Conservation (phyloP, 768 basidiomycete species). For the Suillus clintonianus region DNA sequence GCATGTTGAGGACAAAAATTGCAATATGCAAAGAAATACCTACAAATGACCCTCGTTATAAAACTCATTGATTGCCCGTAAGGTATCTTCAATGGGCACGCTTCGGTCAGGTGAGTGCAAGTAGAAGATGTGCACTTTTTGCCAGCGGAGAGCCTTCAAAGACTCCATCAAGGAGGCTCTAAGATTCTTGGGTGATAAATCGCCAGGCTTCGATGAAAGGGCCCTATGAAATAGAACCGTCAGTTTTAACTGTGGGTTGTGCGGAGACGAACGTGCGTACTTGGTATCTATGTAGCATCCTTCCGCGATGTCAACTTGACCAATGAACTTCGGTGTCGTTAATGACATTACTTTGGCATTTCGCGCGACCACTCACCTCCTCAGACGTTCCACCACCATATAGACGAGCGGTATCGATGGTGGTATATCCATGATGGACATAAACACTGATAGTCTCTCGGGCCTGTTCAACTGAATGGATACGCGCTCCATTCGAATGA, state of each 20-base stretch:
- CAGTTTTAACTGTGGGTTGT: not conserved
- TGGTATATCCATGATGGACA: slow-evolving; percentile 15
- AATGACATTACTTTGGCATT: not conserved
- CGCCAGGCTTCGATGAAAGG: slow-evolving; percentile 6
- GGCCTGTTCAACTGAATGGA: slow-evolving; percentile 16
- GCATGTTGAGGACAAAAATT: not conserved
- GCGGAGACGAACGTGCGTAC: slow-evolving; percentile 2
- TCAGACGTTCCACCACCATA: slow-evolving; percentile 25
- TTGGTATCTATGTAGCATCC: slow-evolving; percentile 19
- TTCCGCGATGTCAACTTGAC: slow-evolving; percentile 13
- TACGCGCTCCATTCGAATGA: slow-evolving; percentile 21
- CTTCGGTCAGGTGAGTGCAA: slow-evolving; percentile 48
- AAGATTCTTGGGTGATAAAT: slow-evolving; percentile 12
- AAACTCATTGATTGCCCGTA: slow-evolving; percentile 46
- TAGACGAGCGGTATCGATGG: slow-evolving; percentile 23
- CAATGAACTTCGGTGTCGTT: slow-evolving; percentile 13
- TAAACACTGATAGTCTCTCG: slow-evolving; percentile 15
- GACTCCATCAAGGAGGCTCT: slow-evolving; percentile 15
- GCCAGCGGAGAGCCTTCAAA: slow-evolving; percentile 10
- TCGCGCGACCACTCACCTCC: slow-evolving; percentile 12
- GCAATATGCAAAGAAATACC: slow-evolving; percentile 13
- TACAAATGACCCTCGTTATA: slow-evolving; percentile 56
- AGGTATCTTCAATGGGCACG: slow-evolving; percentile 46
- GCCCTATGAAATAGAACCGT: slow-evolving; percentile 5
- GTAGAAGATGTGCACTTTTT: slow-evolving; percentile 31